Evolutionary conservation across 2,329 filamentous ascomycete genomes (phyloP), one percentile per base, ranked within the genome.

Genomic region (Cytospora schulzeri): DNA sequence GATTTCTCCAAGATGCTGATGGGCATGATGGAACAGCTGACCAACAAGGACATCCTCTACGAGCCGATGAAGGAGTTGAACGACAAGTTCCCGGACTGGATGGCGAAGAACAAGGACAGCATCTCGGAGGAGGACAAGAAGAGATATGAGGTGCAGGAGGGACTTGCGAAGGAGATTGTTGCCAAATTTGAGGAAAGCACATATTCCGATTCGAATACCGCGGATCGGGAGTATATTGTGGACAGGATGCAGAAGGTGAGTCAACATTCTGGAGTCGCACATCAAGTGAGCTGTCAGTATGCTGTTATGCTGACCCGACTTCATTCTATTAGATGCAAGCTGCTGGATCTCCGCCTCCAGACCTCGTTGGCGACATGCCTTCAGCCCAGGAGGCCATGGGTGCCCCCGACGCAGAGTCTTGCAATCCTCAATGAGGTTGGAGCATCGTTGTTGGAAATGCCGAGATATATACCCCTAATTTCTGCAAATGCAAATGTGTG

Each of bases 1-100:
- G 93, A 96, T 70, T 91, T 98, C 72, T 93, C 92, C 64, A 94
- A 96, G 79, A 92, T 98, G 88, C 85, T 99, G 66, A 87, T 96
- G 84, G 91, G 91, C 61, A 97, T 98, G 92, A 98, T 99, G 94
- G 92, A 98, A 79, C 93, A 99, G 77, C 84, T 99, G 68, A 98
- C 95, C 4, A 97, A 96, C 77, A 98, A 97, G 81, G 95, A 98
- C 70, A 97, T 99, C 68, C 79, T 99, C 58, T 98, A 98, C 75
- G 94, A 99, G 79, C 95, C 95, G 2, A 97, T 99, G 93, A 97
- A 97, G 80, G 95, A 99, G 78, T 81, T 99, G 56, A 81, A 96
- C 75, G 90, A 92, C 60, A 98, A 97, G 77, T 99, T 95, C 73
- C 94, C 93, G 0, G 87, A 79, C 2, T 99, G 95, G 94, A 83